Percentiles rank a stretch among this genome's conserved stretches.
These are phyloP conservation scores for Torulaspora globosa DNA, from an alignment of 1,139 yeast genomes.

Conservation along the genomic window DNA sequence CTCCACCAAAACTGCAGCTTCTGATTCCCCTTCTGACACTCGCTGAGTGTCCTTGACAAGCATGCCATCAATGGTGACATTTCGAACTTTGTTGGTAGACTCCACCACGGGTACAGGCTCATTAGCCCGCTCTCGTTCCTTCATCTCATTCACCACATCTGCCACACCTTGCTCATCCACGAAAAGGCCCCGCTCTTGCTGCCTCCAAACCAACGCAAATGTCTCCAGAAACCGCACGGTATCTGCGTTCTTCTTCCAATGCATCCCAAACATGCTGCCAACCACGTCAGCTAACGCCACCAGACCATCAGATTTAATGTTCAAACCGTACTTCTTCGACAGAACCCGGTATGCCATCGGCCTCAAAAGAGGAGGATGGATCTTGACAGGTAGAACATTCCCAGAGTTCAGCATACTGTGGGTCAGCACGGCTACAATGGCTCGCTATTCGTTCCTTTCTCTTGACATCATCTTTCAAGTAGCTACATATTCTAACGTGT, in stretches of 20 bases:
- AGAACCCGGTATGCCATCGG: conserved; percentile 87
- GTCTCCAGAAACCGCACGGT: conserved; percentile 72
- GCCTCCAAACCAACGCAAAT: conserved; percentile 79
- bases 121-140: conserved; percentile 28
- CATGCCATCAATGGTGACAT: conserved; percentile 10
- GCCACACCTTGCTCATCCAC: conserved; percentile 69
- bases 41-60: background rate
- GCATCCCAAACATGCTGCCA: conserved; percentile 73
- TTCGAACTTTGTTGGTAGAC: conserved; percentile 27
- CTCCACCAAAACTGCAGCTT: background rate
- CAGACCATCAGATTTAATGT: conserved; percentile 82
- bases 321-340: conserved; percentile 88
- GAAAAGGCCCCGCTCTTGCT: conserved; percentile 80
- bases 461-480: background rate
- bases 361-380: conserved; percentile 76
- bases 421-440: background rate
- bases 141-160: conserved; percentile 59
- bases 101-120: conserved; percentile 11
- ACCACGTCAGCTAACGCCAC: conserved; percentile 65
- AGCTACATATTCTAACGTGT: background rate
- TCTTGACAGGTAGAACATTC: conserved; percentile 60
- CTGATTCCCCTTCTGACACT: background rate
- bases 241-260: conserved; percentile 67
- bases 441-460: background rate
- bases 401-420: conserved; percentile 21